Evolutionary conservation across 2,329 filamentous ascomycete genomes (phyloP).

Genomic region (Epichloe hybrida): DNA sequence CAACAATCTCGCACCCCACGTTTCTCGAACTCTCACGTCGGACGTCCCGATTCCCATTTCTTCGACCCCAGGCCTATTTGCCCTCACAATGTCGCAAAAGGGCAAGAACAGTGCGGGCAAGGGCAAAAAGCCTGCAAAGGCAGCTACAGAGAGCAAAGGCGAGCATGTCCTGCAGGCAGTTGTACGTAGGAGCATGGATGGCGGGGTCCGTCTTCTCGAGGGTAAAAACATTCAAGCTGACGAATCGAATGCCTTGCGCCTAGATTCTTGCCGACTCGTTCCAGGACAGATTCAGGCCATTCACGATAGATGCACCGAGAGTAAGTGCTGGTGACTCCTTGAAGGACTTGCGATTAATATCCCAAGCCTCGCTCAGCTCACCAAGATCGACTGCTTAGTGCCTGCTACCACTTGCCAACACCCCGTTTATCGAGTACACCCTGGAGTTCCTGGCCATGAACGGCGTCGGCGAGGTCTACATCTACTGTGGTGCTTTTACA

Average conservation of each 20-base stretch:
- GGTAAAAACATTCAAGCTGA: constrained; percentile 8
- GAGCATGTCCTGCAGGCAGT: constrained; percentile 47
- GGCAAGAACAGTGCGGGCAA: constrained; percentile 29
- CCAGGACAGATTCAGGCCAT: constrained; percentile 80
- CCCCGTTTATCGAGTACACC: constrained; percentile 91
- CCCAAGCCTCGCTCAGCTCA: background rate
- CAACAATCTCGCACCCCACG: background rate
- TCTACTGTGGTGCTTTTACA: constrained; percentile 81
- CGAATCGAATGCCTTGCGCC: background rate
- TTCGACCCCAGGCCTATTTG: constrained; percentile 1
- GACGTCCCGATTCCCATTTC: constrained; percentile 1
- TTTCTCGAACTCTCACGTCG: constrained; percentile 4
- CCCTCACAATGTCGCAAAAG: constrained; percentile 31
- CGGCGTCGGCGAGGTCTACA: constrained; percentile 83
- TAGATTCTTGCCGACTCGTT: constrained; percentile 89
- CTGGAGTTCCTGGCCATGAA: constrained; percentile 92
- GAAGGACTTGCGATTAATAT: no score
- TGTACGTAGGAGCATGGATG: constrained; percentile 25
- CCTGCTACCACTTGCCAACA: constrained; percentile 84
- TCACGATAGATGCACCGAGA: constrained; percentile 77
- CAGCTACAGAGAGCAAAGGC: constrained; percentile 38
- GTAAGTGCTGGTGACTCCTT: constrained; percentile 28
- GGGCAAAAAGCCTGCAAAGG: constrained; percentile 39
- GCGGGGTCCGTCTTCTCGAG: constrained; percentile 8
- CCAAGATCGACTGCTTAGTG: constrained; percentile 43